These are phyloP conservation scores for Fraxinus excelsior DNA, from an alignment of 257 asterid species.

Conservation along the genomic window DNA sequence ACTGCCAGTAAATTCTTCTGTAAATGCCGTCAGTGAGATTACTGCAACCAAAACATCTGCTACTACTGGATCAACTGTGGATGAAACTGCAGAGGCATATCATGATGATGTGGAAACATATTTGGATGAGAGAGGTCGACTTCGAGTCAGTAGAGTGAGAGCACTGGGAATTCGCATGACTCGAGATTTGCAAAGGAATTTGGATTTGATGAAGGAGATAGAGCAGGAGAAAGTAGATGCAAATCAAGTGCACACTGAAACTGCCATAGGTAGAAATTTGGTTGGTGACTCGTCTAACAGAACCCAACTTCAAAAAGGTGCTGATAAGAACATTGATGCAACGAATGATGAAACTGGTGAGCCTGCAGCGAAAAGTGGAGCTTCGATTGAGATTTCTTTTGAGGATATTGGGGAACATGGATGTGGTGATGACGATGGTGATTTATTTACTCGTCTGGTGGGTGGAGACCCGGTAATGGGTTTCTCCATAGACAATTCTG, in stretches of 20 bases:
- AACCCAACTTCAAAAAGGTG: conserved; percentile 32
- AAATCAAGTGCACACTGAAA: conserved; percentile 24
- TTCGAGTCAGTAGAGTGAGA: conserved; percentile 79
- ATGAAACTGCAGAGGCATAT: conserved; percentile 49
- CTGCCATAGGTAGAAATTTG: conserved; percentile 21
- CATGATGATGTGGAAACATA: conserved; percentile 83
- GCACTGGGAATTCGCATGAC: conserved; percentile 98
- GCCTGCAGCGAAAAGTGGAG: conserved; percentile 37
- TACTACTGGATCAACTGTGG: conserved; percentile 37
- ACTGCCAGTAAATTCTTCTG: conserved; percentile 33
- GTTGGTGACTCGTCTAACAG: conserved; percentile 30
- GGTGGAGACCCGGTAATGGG: conserved; percentile 58
- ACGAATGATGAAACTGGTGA: conserved; percentile 31
- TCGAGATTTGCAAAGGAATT: conserved; percentile 90
- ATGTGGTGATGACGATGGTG: conserved; percentile 54
- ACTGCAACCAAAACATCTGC: conserved; percentile 36
- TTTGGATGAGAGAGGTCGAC: conserved; percentile 83
- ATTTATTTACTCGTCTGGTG: conserved; percentile 69
- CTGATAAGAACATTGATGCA: conserved; percentile 33
- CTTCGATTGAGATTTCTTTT: conserved; percentile 79
- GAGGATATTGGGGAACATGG: conserved; percentile 47
- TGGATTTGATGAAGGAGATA: conserved; percentile 86
- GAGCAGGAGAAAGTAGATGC: conserved; percentile 50
- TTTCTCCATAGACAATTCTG: conserved; percentile 45
- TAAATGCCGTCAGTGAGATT: conserved; percentile 31